Base-by-base conservation (phyloP, 2,329 filamentous ascomycete genomes). In the Verticillium klebahnii region DNA sequence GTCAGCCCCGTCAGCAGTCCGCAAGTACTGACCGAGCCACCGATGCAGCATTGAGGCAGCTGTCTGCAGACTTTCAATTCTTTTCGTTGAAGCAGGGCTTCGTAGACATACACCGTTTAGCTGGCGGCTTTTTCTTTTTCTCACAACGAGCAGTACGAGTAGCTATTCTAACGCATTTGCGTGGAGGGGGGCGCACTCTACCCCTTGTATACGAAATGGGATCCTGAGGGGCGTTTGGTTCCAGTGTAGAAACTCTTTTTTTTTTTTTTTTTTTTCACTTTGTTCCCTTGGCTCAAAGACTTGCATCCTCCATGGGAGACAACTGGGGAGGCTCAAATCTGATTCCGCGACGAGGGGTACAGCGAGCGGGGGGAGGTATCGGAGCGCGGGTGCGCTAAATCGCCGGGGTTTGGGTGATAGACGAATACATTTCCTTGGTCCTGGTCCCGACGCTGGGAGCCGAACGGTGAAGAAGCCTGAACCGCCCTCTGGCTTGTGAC, bases 1-100 rank as follows among this genome's bases (percentile, higher is more conserved):
- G 85, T 93, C 60, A 85, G 83, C 66, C 83, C 85, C 1, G 64
- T 77, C 23, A 69, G 71, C n/a, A 83, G 79, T 60, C 79, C 80
- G 4, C 37, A 69, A 12, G 56, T 58, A 8, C 60, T 40, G 37
- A 19, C 61, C 5, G 37, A 40, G 9, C 23, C 36, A 55, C 36
- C 34, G 32, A n/a, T 52, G 56, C 45, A 57, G 25, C 62, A 59
- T 14, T 32, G 17, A 56, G 14, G 34, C 56, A n/a, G 19, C 39
- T 68, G 68, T 67, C 68, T 69, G 62, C 65, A 62, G 62, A 66
- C 2, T 14, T 36, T 57, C 19, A 25, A 12, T 69, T 69, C 62
- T 67, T 64, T 64, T 63, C 56, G 52, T 29, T 45, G 40, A 54
- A 57, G 56, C 50, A 59, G 39, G 32, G 25, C 64, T 67, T 66